phyloP scores from a whole-genome alignment of 345 rosid species.

The Murraya paniculata region DNA sequence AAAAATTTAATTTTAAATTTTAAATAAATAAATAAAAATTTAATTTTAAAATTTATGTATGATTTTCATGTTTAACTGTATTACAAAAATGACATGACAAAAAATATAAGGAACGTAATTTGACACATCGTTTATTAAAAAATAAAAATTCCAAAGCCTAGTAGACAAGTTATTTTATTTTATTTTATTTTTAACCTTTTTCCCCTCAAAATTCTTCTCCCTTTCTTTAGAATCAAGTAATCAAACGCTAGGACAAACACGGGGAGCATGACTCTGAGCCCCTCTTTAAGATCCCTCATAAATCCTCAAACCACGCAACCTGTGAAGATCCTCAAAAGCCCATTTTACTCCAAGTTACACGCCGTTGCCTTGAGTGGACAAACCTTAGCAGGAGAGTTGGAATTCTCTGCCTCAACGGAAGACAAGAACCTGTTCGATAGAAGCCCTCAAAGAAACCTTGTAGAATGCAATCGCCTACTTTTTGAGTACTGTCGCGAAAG shows the following conservation, averaged over 20 bases:
- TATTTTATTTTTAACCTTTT: too few species aligned
- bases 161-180: too few species aligned
- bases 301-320: slow-evolving; percentile 13
- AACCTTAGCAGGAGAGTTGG: background rate
- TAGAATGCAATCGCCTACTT: slow-evolving; percentile 36
- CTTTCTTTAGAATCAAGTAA: background rate
- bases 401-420: background rate
- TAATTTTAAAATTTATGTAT: too few species aligned
- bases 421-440: slow-evolving; percentile 49
- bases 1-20: too few species aligned
- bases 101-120: too few species aligned
- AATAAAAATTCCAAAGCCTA: too few species aligned
- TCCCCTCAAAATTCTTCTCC: background rate
- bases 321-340: slow-evolving; percentile 11
- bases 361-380: slow-evolving; percentile 5
- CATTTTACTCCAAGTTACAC: background rate
- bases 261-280: slow-evolving; percentile 11
- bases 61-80: too few species aligned
- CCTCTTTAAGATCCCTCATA: slow-evolving; percentile 1
- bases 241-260: background rate
- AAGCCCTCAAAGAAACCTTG: slow-evolving; percentile 35
- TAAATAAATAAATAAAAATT: too few species aligned
- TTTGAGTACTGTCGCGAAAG: slow-evolving; percentile 51
- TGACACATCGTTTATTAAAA: too few species aligned
- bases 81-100: too few species aligned